Evolutionary conservation across 2,329 filamentous ascomycete species (phyloP).

Genomic region (Graphilbum ipis-grandicollis): DNA sequence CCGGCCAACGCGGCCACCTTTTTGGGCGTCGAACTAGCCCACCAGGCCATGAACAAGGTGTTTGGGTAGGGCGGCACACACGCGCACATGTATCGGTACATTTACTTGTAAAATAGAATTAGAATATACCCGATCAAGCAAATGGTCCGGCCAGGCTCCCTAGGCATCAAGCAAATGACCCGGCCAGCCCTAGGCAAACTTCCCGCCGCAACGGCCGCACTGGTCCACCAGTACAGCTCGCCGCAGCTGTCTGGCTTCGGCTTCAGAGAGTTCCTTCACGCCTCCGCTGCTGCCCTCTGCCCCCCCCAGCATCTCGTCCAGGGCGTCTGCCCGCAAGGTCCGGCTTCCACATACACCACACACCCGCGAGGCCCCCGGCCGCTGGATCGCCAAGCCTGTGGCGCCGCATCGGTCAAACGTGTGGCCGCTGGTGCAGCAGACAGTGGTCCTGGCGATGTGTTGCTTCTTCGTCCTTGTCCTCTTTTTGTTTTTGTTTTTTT

Average conservation of each 20-base stretch:
- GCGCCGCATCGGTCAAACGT: slow-evolving; percentile 32
- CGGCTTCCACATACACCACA: slow-evolving; percentile 37
- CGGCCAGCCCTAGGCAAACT: too few species aligned
- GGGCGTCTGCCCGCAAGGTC: slow-evolving; percentile 26
- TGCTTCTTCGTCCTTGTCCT: too few species aligned
- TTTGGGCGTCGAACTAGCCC: slow-evolving; percentile 66
- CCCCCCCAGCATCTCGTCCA: slow-evolving; percentile 15
- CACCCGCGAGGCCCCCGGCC: slow-evolving; percentile 32
- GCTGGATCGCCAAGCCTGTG: slow-evolving; percentile 35
- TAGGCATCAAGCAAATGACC: too few species aligned
- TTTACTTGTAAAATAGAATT: too few species aligned
- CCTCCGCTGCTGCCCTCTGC: neutral
- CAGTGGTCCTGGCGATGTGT: neutral
- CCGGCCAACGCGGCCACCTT: slow-evolving; percentile 96
- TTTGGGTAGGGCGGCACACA: slow-evolving; percentile 29
- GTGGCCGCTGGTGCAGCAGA: slow-evolving; percentile 18
- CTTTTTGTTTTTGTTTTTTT: too few species aligned
- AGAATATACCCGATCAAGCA: too few species aligned
- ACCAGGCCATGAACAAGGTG: slow-evolving; percentile 63
- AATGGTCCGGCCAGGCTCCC: too few species aligned
- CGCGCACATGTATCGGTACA: too few species aligned
- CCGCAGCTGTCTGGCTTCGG: slow-evolving; percentile 5
- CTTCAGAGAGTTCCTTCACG: slow-evolving; percentile 7
- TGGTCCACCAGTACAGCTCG: slow-evolving; percentile 10
- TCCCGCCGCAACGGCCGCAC: slow-evolving; percentile 18